Conservation (phyloP, 805 yeast species). For the Nakazawaea wyomingensis region DNA sequence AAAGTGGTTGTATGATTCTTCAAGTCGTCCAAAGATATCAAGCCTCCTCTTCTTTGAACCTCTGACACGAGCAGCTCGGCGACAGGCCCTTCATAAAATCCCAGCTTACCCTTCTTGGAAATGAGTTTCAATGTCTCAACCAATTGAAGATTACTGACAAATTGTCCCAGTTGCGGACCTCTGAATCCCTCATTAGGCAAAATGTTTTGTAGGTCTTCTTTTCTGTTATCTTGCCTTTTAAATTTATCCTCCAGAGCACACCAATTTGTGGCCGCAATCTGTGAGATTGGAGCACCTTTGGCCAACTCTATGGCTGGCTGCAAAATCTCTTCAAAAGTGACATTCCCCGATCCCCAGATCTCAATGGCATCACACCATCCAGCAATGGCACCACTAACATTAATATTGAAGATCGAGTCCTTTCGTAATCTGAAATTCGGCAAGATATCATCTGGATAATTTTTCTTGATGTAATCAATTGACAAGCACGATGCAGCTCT, state of each 20-base stretch:
- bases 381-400: conserved; percentile 77
- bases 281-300: conserved; percentile 63
- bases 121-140: conserved; percentile 50
- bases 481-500: conserved; percentile 49
- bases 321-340: conserved; percentile 51
- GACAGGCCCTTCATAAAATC: conserved; percentile 65
- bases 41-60: conserved; percentile 49
- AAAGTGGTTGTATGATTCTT: conserved; percentile 51
- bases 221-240: conserved; percentile 27
- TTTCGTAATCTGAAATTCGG: conserved; percentile 42
- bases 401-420: conserved; percentile 52
- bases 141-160: conserved; percentile 44
- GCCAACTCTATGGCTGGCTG: conserved; percentile 68
- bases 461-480: conserved; percentile 40
- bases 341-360: conserved; percentile 69
- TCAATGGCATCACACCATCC: conserved; percentile 73
- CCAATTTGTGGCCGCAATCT: conserved; percentile 53
- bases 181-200: conserved; percentile 31
- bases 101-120: conserved; percentile 55
- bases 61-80: conserved; percentile 60
- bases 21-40: conserved; percentile 52
- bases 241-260: conserved; percentile 33
- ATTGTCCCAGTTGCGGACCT: conserved; percentile 56
- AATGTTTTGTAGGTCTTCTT: conserved; percentile 26
- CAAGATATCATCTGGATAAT: conserved; percentile 34